These are phyloP conservation scores for Gastrodia elata DNA, from an alignment of 106 monocot genomes.

Conservation along the genomic window DNA sequence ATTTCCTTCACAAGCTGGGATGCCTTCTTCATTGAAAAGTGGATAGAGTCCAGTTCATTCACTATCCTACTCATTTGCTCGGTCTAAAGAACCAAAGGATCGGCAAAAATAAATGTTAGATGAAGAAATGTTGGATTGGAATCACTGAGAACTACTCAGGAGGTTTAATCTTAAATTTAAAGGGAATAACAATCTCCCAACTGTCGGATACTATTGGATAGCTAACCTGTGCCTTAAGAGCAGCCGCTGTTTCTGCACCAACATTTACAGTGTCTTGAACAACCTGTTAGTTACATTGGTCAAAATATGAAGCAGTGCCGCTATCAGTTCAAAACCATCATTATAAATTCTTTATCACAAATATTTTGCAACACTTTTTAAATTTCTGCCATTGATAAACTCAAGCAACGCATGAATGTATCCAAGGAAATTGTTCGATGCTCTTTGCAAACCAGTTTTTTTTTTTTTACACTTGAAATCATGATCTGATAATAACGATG, in stretches of 20 bases:
- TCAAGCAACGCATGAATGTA: no score
- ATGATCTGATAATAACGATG: no score
- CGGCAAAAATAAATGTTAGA: not conserved
- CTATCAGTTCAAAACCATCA: no score
- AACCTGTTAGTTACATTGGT: slow-evolving; percentile 26
- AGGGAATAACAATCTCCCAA: not conserved
- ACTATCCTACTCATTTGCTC: slow-evolving; percentile 98
- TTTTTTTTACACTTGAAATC: no score
- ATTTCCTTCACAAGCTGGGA: slow-evolving; percentile 82
- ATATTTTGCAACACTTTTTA: no score
- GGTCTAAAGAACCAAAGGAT: slow-evolving; percentile 34
- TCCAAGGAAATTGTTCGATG: no score
- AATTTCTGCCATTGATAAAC: no score
- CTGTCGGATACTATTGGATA: not conserved
- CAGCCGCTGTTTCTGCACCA: slow-evolving; percentile 72
- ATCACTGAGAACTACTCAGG: not conserved
- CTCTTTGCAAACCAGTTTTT: no score
- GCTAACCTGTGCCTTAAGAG: slow-evolving; percentile 85
- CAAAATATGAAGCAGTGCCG: not conserved
- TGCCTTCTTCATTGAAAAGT: slow-evolving; percentile 94
- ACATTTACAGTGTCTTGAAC: slow-evolving; percentile 82
- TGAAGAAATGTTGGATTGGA: not conserved
- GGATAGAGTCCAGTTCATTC: slow-evolving; percentile 85
- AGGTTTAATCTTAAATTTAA: not conserved
- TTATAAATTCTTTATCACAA: no score